phyloP scores from a whole-genome alignment of 495 filamentous ascomycete genomes.

The Penicillium odoratum region DNA sequence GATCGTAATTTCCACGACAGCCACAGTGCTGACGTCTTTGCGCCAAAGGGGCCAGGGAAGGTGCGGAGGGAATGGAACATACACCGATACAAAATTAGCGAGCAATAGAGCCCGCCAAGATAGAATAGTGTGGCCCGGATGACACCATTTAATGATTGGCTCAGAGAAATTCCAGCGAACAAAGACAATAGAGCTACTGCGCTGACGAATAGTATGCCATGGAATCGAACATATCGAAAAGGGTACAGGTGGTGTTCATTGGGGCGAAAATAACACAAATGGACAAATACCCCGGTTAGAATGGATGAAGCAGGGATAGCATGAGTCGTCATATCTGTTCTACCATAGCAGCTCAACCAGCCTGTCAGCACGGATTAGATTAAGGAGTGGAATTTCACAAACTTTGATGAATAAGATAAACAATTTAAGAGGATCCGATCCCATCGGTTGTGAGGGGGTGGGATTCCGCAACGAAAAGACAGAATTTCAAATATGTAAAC shows the following conservation, averaged over 20 bases:
- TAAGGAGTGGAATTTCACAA: too few relatives aligned
- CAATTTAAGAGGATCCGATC: too few relatives aligned
- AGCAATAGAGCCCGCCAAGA: slow-evolving; percentile 12
- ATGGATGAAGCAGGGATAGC: background rate
- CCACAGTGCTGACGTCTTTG: slow-evolving; percentile 32
- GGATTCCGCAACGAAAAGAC: too few relatives aligned
- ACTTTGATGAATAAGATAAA: too few relatives aligned
- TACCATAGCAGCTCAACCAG: too few relatives aligned
- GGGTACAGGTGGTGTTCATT: background rate
- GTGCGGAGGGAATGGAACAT: slow-evolving; percentile 32
- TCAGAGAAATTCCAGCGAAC: background rate
- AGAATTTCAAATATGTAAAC: too few relatives aligned
- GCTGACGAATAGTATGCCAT: background rate
- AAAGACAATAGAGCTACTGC: background rate
- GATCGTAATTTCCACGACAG: slow-evolving; percentile 11
- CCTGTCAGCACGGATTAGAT: too few relatives aligned
- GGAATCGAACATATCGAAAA: background rate
- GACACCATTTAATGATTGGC: background rate
- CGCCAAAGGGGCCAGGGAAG: slow-evolving; percentile 40
- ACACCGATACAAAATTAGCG: slow-evolving; percentile 36
- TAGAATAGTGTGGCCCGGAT: background rate
- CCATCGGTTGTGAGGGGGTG: too few relatives aligned
- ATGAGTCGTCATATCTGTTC: too few relatives aligned
- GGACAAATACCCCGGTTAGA: background rate
- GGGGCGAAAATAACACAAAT: background rate